phyloP scores from a whole-genome alignment of 768 basidiomycete genomes.

The Psilocybe tampanensis region DNA sequence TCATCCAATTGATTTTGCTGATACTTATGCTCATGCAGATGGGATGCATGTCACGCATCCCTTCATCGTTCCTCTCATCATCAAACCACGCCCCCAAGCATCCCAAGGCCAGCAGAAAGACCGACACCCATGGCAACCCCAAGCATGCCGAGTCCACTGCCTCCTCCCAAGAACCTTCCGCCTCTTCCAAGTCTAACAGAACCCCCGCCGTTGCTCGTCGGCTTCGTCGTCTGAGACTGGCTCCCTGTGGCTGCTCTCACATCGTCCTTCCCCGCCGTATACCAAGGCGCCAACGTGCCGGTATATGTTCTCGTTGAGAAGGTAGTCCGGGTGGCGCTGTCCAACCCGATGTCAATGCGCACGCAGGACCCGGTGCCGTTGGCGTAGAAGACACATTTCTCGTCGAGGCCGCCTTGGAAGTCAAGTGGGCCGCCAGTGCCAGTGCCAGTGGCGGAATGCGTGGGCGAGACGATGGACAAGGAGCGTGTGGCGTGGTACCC shows the following conservation, averaged over 20 bases:
- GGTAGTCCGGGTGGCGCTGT: background rate
- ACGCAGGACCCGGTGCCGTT: conserved; percentile 8
- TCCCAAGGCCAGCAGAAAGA: background rate
- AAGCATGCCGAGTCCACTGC: background rate
- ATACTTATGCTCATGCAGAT: too few relatives aligned
- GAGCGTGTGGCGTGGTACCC: conserved; percentile 10
- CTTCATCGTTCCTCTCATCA: background rate
- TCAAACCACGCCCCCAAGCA: background rate
- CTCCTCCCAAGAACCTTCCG: background rate
- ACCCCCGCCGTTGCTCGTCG: background rate
- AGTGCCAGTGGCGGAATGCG: too few relatives aligned
- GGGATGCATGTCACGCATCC: background rate
- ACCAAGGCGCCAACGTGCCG: background rate
- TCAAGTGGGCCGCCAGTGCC: too few relatives aligned
- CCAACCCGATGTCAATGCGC: background rate
- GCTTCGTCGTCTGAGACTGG: background rate
- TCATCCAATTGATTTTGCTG: too few relatives aligned
- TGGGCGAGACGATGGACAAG: background rate
- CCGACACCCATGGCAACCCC: background rate
- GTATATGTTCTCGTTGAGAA: conserved; percentile 4
- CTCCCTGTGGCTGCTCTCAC: background rate
- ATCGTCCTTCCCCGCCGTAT: background rate
- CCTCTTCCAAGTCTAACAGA: background rate
- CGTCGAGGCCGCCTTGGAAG: conserved; percentile 7
- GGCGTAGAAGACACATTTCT: background rate